phyloP scores from a whole-genome alignment of 2,329 filamentous ascomycete species.

The Clonostachys solani region DNA sequence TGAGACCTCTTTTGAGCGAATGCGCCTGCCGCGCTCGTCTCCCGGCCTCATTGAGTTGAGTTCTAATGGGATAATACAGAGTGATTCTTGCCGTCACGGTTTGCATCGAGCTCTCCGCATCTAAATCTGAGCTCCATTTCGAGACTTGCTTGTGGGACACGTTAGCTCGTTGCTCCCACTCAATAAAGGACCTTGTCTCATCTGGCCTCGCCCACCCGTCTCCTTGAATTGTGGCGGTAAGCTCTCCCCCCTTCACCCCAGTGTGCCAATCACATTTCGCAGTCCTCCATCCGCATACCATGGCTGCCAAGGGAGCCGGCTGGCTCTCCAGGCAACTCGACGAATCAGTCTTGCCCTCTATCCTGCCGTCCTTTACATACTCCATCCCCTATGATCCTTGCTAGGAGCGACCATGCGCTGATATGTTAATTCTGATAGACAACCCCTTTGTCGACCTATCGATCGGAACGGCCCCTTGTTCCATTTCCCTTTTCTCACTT shows the following conservation, averaged over 20 bases:
- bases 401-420: too few relatives aligned
- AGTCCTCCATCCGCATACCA: conserved; percentile 3
- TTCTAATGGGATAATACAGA: too few relatives aligned
- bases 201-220: conserved; percentile 34
- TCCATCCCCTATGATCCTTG: not conserved
- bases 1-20: too few relatives aligned
- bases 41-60: too few relatives aligned
- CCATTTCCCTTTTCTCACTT: conserved; percentile 32
- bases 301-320: conserved; percentile 1
- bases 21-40: too few relatives aligned
- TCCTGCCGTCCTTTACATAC: conserved; percentile 3
- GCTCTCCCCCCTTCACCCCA: conserved; percentile 17
- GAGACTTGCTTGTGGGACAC: conserved; percentile 50
- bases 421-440: too few relatives aligned
- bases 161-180: conserved; percentile 61
- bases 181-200: conserved; percentile 34
- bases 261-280: conserved; percentile 2
- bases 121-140: too few relatives aligned
- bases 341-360: not conserved
- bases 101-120: too few relatives aligned
- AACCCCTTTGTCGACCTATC: not conserved
- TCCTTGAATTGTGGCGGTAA: conserved; percentile 46
- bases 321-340: too few relatives aligned
- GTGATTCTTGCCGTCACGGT: too few relatives aligned
- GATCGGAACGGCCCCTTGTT: conserved; percentile 34